phyloP scores from a whole-genome alignment of 177 flowering plant genomes.

The Vitis hybrid region DNA sequence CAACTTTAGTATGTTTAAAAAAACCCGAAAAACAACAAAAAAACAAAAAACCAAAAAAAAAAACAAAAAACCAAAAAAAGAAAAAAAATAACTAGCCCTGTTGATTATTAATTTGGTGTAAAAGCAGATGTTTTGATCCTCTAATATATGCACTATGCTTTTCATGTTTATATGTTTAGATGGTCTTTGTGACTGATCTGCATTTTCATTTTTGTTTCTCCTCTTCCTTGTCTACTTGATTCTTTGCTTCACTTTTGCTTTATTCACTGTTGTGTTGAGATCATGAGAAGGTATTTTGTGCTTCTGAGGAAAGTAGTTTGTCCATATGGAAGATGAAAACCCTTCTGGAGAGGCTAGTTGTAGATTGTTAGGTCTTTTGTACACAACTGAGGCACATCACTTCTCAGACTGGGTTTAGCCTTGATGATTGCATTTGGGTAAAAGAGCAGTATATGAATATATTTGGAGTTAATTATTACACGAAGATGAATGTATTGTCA shows the following conservation, averaged over 20 bases:
- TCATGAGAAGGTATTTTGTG: too few species aligned
- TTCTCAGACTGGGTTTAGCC: too few species aligned
- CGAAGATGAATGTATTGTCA: too few species aligned
- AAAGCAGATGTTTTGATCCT: constrained; percentile 35
- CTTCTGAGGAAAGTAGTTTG: too few species aligned
- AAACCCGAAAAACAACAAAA: constrained; percentile 10
- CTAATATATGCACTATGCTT: constrained; percentile 31
- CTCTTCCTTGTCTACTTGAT: background rate
- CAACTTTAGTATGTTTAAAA: constrained; percentile 24
- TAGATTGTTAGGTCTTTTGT: too few species aligned
- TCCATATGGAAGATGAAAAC: too few species aligned
- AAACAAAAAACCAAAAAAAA: background rate
- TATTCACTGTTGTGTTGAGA: background rate
- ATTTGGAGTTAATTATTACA: too few species aligned
- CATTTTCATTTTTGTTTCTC: constrained; percentile 24
- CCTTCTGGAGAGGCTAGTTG: too few species aligned
- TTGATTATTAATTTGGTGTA: constrained; percentile 39
- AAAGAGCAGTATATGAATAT: too few species aligned
- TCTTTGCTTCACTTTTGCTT: background rate
- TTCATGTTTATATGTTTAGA: constrained; percentile 1
- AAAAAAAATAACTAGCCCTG: constrained; percentile 15
- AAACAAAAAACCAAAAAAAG: constrained; percentile 12
- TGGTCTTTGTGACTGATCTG: constrained; percentile 14
- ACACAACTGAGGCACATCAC: too few species aligned
- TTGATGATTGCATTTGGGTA: too few species aligned